Evolutionary conservation across 1,139 yeast species (phyloP), one percentile per base, ranked within the genome.

Genomic region (Taphrina deformans): DNA sequence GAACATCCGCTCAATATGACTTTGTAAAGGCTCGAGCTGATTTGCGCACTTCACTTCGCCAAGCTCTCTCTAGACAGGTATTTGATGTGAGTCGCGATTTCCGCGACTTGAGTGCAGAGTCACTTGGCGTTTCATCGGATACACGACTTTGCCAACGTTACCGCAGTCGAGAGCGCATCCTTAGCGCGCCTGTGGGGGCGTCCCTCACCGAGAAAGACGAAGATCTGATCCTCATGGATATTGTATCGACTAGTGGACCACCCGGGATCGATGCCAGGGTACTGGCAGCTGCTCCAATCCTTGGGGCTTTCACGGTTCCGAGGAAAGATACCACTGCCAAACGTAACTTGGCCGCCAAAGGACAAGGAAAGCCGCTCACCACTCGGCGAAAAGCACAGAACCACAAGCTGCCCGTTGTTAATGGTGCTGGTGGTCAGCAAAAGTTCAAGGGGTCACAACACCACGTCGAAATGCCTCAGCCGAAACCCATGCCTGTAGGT

Each of bases 121-220:
- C 21, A 1, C 56, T 44, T 26, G 63, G 63, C 9, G 31, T 50
- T 18, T n/a, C 14, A 21, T 16, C 35, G 16, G 21, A 23, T 48
- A 12, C 23, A 26, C 16, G 23, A 14, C 12, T 14, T 12, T 12
- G 7, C 9, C 10, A 12, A 7, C 38, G 2, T n/a, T 12, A 26
- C 23, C 9, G 35, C 12, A 41, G 27, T 7, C 40, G 21, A 4
- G 50, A 29, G 10, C 53, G 35, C 6, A 16, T 21, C 12, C 10
- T 55, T 10, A 9, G 40, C 6, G 56, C 26, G 23, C 63, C 63
- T 23, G 10, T 35, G 9, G 56, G 51, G 16, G 55, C 56, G 5
- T 21, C 46, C 24, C 45, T 26, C 48, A 38, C 50, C n/a, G 56
- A 59, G 51, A 26, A 26, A 10, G 63, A 59, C 29, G 63, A 59